These are phyloP conservation scores for Neocucurbitaria cava DNA, from an alignment of 2,329 filamentous ascomycete genomes.

Conservation along the genomic window DNA sequence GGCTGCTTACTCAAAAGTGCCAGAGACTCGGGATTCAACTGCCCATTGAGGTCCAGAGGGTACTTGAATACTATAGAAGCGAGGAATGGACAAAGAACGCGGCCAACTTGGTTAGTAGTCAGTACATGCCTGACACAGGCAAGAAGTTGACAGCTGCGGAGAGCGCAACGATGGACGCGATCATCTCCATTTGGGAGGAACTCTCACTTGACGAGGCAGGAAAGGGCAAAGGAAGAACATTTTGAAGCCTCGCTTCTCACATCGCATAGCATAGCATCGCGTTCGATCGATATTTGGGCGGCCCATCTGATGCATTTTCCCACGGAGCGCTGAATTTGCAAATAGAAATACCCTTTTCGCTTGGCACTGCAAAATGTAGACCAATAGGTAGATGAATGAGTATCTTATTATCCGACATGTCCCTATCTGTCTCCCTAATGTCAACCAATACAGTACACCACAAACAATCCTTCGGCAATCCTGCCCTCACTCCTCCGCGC, in stretches of 20 bases:
- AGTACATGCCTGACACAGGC: conserved; percentile 38
- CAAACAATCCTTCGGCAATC: no score
- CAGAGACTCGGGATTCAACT: conserved; percentile 25
- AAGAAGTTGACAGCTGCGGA: conserved; percentile 20
- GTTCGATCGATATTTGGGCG: background rate
- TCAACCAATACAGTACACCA: no score
- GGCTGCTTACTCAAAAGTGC: conserved; percentile 38
- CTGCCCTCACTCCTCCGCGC: no score
- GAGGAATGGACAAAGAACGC: conserved; percentile 43
- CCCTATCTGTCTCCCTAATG: no score
- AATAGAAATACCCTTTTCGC: background rate
- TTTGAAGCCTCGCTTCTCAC: background rate
- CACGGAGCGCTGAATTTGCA: background rate
- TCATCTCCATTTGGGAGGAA: conserved; percentile 36
- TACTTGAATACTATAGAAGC: conserved; percentile 29
- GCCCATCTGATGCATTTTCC: background rate
- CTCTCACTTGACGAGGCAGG: conserved; percentile 22
- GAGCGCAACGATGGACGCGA: conserved; percentile 34
- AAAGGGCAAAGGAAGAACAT: background rate
- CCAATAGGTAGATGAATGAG: no score
- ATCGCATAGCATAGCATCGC: background rate
- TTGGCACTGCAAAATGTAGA: background rate
- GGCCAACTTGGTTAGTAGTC: conserved; percentile 33
- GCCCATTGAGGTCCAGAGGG: conserved; percentile 26
- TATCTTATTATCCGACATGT: no score